These are phyloP conservation scores for Lactarius sp. DNA, from an alignment of 768 basidiomycete genomes.

Conservation along the genomic window DNA sequence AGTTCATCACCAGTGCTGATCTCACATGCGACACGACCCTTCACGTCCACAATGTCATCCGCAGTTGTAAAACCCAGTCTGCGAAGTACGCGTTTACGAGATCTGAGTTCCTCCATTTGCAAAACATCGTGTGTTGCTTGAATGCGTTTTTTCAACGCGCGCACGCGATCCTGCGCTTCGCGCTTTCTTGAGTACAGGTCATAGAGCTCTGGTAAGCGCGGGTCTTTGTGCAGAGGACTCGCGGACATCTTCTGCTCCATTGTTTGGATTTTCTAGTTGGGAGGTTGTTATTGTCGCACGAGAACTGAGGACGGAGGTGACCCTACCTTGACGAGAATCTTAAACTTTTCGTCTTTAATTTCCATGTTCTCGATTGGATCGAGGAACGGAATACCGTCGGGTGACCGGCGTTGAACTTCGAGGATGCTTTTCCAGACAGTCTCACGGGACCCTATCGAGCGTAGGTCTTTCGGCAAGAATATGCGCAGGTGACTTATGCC, in stretches of 20 bases:
- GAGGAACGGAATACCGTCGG: slow-evolving; percentile 77
- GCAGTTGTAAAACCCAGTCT: slow-evolving; percentile 85
- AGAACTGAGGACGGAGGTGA: neutral
- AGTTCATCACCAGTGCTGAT: slow-evolving; percentile 97
- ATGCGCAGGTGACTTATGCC: slow-evolving; percentile 83
- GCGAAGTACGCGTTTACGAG: slow-evolving; percentile 88
- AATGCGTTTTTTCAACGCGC: slow-evolving; percentile 78
- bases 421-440: slow-evolving; percentile 86
- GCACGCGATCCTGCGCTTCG: slow-evolving; percentile 60
- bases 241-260: slow-evolving; percentile 84
- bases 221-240: slow-evolving; percentile 73
- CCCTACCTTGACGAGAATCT: slow-evolving; percentile 71
- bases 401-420: slow-evolving; percentile 89
- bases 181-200: slow-evolving; percentile 75
- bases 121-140: slow-evolving; percentile 87
- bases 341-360: slow-evolving; percentile 93
- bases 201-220: slow-evolving; percentile 76
- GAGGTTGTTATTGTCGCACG: neutral
- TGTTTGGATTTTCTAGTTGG: slow-evolving; percentile 75
- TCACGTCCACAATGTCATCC: slow-evolving; percentile 94
- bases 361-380: slow-evolving; percentile 95
- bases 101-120: slow-evolving; percentile 95
- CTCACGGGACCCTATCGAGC: slow-evolving; percentile 67
- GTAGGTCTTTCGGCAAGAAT: slow-evolving; percentile 85
- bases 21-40: slow-evolving; percentile 97